Evolutionary conservation across 768 basidiomycete genomes (phyloP), one percentile per base, ranked within the genome.

Genomic region (Boletus rubroflammeus): DNA sequence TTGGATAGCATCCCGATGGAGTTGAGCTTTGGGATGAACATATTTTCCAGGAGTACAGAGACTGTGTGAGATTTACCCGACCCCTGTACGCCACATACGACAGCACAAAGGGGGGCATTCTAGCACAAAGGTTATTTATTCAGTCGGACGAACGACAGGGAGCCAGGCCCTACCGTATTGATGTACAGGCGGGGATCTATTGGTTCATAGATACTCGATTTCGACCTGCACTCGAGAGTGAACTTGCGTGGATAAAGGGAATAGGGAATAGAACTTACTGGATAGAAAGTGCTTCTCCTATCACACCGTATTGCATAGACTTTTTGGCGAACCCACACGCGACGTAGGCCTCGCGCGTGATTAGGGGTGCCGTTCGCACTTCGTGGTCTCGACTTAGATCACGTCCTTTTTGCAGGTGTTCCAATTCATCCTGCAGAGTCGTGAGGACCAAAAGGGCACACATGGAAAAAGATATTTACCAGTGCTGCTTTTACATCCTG

Each of bases 21-120:
- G 4, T 72, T 50, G 50, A 76, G 79, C 9, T 71, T 63, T 1
- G 81, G 61, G 19, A 88, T 78, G 17, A 88, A 68, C 81, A 86
- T 84, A 51, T 75, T 83, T 66, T 88, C 86, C 1, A 88, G 66
- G 8, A 88, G 76, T 0, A 83, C 77, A 0, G 85, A 81, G 4
- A 85, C 78, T 0, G 84, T 86, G 51, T 88, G 86, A 0, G 84
- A 85, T 66, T 88, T 88, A 5, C 86, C 86, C 0, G 85, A 83
- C 0, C 86, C 84, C 73, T 87, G 86, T 0, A 86, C 85, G 0
- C 86, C 86, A 52, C 86, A 88, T 5, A 88, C 77, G 11, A 88
- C 62, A 0, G 84, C 82, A 0, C 85, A 87, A 61, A 86, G 82
- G 0, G 86, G 86, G 0, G 85, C 75, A 60, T 86, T 87, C 85